Conservation (phyloP, 768 basidiomycete species). For the Hysterangium stoloniferum region DNA sequence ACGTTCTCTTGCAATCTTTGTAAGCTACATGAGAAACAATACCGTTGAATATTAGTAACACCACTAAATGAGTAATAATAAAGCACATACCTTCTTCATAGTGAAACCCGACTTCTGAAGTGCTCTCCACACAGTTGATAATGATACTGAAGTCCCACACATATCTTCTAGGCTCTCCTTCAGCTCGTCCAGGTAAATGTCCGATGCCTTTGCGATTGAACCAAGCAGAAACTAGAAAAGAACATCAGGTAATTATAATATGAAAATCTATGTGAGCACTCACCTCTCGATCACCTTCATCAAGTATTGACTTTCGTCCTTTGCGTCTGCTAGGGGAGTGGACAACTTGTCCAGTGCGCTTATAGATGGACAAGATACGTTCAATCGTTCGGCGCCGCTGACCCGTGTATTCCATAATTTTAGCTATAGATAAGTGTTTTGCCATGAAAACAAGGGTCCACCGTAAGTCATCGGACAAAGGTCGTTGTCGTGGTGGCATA, state of each 20-base stretch:
- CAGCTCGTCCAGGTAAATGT: background rate
- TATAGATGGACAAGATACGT: background rate
- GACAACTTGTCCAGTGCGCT: background rate
- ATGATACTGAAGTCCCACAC: background rate
- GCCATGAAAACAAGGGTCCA: background rate
- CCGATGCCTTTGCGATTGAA: background rate
- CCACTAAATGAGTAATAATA: background rate
- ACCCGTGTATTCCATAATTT: background rate
- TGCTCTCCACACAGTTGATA: background rate
- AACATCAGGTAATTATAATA: background rate
- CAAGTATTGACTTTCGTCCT: background rate
- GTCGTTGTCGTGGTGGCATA: background rate
- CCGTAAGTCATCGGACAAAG: background rate
- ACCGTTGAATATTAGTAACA: background rate
- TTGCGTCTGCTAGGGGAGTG: background rate
- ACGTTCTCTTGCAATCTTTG: constrained; percentile 14
- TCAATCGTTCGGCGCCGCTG: background rate
- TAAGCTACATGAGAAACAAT: constrained; percentile 12
- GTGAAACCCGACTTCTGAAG: background rate
- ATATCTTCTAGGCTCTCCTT: background rate
- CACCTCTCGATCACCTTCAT: background rate
- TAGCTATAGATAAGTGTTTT: background rate
- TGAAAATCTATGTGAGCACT: background rate
- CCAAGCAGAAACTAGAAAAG: background rate
- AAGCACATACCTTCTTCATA: constrained; percentile 4